Conservation (phyloP, 305 asterid species). For the Fraxinus platypoda region DNA sequence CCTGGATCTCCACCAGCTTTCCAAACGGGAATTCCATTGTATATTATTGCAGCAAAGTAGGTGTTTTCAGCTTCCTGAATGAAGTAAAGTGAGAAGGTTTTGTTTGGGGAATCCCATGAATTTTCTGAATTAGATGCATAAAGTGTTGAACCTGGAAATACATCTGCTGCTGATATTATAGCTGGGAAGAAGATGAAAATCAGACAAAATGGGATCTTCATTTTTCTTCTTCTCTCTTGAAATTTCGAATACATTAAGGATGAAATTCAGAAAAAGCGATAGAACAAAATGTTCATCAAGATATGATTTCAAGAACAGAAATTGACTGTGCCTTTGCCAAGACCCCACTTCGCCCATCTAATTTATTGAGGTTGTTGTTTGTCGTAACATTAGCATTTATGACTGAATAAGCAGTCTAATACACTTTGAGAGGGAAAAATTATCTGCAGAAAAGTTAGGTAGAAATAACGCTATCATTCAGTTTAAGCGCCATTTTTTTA, state of each 20-base stretch:
- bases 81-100: conserved; percentile 38
- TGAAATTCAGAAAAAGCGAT: background rate
- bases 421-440: too few species aligned
- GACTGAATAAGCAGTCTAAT: background rate
- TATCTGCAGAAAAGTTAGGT: too few species aligned
- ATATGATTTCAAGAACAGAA: background rate
- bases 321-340: background rate
- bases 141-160: conserved; percentile 36
- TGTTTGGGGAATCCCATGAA: conserved; percentile 39
- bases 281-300: background rate
- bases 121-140: conserved; percentile 33
- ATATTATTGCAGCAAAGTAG: conserved; percentile 53
- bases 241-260: background rate
- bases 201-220: background rate
- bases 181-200: conserved; percentile 19
- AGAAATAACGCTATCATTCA: too few species aligned
- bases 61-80: conserved; percentile 24
- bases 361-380: background rate
- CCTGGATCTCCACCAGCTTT: conserved; percentile 55
- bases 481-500: too few species aligned
- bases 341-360: background rate
- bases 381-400: background rate
- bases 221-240: background rate
- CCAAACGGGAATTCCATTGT: conserved; percentile 53
- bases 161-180: conserved; percentile 15